Conservation (phyloP, 169 alveolate species). For the Cytauxzoon felis region DNA sequence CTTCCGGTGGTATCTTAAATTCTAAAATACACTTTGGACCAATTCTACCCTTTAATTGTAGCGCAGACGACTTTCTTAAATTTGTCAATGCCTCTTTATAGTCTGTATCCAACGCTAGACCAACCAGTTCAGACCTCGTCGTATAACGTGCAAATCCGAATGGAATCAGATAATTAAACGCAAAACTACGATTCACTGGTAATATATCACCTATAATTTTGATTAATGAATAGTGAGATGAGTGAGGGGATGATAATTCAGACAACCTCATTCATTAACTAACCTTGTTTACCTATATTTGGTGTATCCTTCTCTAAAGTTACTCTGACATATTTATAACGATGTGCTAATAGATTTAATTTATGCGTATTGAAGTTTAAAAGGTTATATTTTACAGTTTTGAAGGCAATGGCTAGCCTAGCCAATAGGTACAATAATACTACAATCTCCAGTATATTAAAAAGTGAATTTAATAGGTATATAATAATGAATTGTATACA, state of each 20-base stretch:
- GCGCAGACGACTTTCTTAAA: conserved; percentile 50
- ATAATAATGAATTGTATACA: too few relatives aligned
- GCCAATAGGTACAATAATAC: too few relatives aligned
- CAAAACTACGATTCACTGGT: conserved; percentile 49
- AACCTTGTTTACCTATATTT: conserved; percentile 59
- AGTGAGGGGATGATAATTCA: background rate
- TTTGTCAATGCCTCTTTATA: conserved; percentile 54
- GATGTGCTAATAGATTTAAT: conserved; percentile 25
- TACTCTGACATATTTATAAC: conserved; percentile 42
- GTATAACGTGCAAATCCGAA: conserved; percentile 64
- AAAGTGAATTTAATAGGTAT: too few relatives aligned
- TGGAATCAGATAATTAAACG: conserved; percentile 63
- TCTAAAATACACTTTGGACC: conserved; percentile 46
- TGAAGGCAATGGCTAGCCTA: too few relatives aligned
- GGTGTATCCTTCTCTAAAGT: conserved; percentile 63
- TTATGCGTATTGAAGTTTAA: too few relatives aligned
- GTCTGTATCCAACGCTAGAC: conserved; percentile 37
- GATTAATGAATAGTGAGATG: background rate
- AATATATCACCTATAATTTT: conserved; percentile 21
- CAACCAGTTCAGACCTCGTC: conserved; percentile 53
- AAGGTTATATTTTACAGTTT: too few relatives aligned
- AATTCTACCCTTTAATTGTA: conserved; percentile 37
- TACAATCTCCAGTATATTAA: too few relatives aligned
- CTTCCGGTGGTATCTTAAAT: conserved; percentile 35
- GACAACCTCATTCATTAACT: background rate